phyloP scores from a whole-genome alignment of 2,329 filamentous ascomycete species.

The Monosporascus ibericus region DNA sequence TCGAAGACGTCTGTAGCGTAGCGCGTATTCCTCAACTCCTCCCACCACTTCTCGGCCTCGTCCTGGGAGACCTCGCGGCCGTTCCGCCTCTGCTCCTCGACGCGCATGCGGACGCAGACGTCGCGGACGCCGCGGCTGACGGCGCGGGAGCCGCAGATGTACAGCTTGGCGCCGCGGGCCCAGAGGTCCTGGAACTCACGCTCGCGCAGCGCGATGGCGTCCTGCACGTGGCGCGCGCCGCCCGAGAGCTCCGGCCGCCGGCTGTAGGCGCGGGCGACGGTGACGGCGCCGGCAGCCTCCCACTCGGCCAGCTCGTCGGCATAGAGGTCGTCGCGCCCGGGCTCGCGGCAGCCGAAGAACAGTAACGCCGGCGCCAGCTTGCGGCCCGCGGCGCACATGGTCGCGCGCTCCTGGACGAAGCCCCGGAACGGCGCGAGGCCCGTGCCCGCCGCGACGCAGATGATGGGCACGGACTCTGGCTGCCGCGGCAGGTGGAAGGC shows the following conservation, averaged over 20 bases:
- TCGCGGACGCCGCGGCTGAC: conserved; percentile 43
- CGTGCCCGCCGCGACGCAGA: conserved; percentile 46
- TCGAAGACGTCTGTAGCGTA: conserved; percentile 59
- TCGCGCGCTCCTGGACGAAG: conserved; percentile 56
- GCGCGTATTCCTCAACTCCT: conserved; percentile 44
- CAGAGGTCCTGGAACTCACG: conserved; percentile 33
- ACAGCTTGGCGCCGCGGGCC: conserved; percentile 46
- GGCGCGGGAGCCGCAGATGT: conserved; percentile 56
- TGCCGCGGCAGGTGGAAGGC: conserved; percentile 44
- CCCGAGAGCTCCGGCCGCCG: conserved; percentile 34
- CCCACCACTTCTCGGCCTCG: conserved; percentile 40
- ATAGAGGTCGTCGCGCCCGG: conserved; percentile 54
- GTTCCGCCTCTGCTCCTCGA: conserved; percentile 20
- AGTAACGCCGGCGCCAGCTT: conserved; percentile 55
- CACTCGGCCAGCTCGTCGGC: conserved; percentile 51
- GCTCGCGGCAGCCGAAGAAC: conserved; percentile 57
- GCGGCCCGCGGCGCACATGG: conserved; percentile 42
- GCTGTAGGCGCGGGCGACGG: conserved; percentile 56
- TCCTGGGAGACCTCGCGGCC: conserved; percentile 30
- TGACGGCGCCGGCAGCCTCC: conserved; percentile 54
- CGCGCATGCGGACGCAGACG: conserved; percentile 28
- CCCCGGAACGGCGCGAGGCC: conserved; percentile 59
- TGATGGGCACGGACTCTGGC: conserved; percentile 39
- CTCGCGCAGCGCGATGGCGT: conserved; percentile 32
- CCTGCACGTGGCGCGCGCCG: conserved; percentile 44